phyloP scores from a whole-genome alignment of 495 filamentous ascomycete species.

The Xylaria grammica region DNA sequence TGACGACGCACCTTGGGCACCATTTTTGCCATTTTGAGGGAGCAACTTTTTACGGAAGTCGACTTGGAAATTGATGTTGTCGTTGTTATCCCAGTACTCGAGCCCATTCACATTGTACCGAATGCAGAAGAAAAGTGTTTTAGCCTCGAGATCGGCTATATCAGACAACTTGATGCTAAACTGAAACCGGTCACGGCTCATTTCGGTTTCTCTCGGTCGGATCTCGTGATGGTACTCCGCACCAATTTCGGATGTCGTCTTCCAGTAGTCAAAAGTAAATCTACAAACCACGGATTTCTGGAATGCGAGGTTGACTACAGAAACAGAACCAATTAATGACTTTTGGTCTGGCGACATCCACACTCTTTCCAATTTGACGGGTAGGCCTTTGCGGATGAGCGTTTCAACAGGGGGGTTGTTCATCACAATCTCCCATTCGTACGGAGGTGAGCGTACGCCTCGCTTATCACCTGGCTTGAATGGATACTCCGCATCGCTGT shows the following conservation, averaged over 20 bases:
- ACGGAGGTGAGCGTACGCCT: constrained; percentile 51
- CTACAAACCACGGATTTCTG: constrained; percentile 86
- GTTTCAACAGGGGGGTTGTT: constrained; percentile 80
- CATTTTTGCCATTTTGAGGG: constrained; percentile 60
- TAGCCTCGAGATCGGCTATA: constrained; percentile 84
- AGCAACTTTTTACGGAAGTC: constrained; percentile 83
- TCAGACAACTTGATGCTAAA: constrained; percentile 95
- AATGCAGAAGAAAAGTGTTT: constrained; percentile 90
- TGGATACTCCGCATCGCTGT: constrained; percentile 84
- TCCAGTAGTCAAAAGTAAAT: constrained; percentile 98
- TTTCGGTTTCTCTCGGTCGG: constrained; percentile 64
- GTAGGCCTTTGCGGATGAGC: constrained; percentile 63
- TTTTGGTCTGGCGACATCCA: constrained; percentile 88
- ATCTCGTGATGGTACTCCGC: constrained; percentile 87
- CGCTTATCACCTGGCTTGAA: constrained; percentile 66
- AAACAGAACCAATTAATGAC: constrained; percentile 78
- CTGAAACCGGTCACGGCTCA: constrained; percentile 84
- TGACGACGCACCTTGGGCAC: constrained; percentile 52
- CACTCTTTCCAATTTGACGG: constrained; percentile 79
- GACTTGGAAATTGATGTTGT: constrained; percentile 82
- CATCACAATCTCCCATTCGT: constrained; percentile 86
- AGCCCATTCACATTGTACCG: constrained; percentile 84
- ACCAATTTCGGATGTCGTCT: constrained; percentile 91
- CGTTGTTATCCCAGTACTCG: constrained; percentile 96
- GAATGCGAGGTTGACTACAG: constrained; percentile 87